Percentiles rank a stretch among this genome's conserved stretches.
These are phyloP conservation scores for Boletus vinaceobasis DNA, from an alignment of 768 basidiomycete genomes.

Conservation along the genomic window DNA sequence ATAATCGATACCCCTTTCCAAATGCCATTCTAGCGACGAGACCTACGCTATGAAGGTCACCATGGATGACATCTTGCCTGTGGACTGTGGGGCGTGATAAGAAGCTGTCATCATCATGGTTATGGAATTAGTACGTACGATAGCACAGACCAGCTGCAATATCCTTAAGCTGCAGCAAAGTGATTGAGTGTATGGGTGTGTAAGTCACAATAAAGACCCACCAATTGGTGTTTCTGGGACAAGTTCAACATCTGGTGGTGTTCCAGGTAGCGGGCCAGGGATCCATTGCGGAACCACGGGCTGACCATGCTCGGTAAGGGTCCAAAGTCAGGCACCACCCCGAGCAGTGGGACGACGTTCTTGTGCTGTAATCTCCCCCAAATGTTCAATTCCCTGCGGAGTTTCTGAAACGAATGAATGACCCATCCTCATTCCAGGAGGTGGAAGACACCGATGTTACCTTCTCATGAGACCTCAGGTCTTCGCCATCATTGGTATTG, in stretches of 20 bases:
- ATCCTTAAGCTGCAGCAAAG: constrained; percentile 15
- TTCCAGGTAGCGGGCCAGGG: constrained; percentile 22
- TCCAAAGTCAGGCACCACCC: constrained; percentile 29
- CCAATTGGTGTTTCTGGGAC: constrained; percentile 6
- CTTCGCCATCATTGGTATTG: not conserved
- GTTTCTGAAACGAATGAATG: constrained; percentile 9
- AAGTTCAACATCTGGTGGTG: not conserved
- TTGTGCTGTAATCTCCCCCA: constrained; percentile 14
- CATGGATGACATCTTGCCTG: constrained; percentile 26
- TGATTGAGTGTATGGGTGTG: not conserved
- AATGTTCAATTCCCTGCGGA: constrained; percentile 29
- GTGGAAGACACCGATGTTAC: not conserved
- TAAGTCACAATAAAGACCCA: not conserved
- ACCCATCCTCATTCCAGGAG: not conserved
- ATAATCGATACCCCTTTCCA: not conserved
- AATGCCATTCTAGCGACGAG: not conserved
- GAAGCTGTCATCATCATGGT: not conserved
- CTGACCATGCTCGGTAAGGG: constrained; percentile 30
- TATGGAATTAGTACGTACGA: constrained; percentile 12
- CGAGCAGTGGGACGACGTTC: constrained; percentile 33
- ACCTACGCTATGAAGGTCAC: constrained; percentile 36
- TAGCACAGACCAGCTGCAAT: constrained; percentile 21
- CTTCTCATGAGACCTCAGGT: constrained; percentile 6
- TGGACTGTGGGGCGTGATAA: constrained; percentile 18
- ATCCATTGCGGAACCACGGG: constrained; percentile 31